Conservation (phyloP, 768 basidiomycete genomes). For the Termitomyces sp. region DNA sequence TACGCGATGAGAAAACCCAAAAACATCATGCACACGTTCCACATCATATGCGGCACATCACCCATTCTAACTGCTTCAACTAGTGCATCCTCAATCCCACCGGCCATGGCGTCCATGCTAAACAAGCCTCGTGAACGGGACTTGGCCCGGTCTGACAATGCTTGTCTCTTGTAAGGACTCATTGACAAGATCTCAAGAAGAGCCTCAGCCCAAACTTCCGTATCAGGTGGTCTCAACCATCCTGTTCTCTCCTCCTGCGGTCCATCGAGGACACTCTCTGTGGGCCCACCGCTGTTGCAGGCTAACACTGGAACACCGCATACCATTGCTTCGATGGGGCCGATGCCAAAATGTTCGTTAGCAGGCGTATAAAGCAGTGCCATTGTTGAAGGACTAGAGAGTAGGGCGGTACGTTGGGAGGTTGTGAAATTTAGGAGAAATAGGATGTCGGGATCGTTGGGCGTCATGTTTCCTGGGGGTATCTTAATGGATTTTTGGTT, state of each 20-base stretch:
- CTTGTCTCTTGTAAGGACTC: conserved; percentile 31
- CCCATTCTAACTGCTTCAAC: conserved; percentile 54
- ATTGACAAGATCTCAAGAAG: conserved; percentile 54
- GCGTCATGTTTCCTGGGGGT: conserved; percentile 35
- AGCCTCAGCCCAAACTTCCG: conserved; percentile 65
- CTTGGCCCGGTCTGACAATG: conserved; percentile 50
- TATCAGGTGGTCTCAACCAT: conserved; percentile 61
- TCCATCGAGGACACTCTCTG: conserved; percentile 62
- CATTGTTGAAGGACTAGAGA: conserved; percentile 57
- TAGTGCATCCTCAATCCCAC: conserved; percentile 50
- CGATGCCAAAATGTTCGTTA: conserved; percentile 98
- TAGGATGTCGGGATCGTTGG: conserved; percentile 53
- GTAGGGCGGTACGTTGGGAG: conserved; percentile 74
- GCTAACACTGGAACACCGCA: conserved; percentile 89
- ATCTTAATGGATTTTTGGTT: conserved; percentile 26
- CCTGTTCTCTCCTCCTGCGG: conserved; percentile 55
- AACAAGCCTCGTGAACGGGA: conserved; percentile 61
- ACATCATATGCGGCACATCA: conserved; percentile 3
- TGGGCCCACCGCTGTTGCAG: conserved; percentile 83
- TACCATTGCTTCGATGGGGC: conserved; percentile 91
- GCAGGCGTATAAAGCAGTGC: conserved; percentile 88
- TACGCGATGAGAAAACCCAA: conserved; percentile 27
- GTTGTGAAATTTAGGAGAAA: conserved; percentile 93
- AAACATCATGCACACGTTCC: conserved; percentile 21
- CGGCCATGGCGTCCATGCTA: conserved; percentile 71